Percentiles rank a stretch among this genome's conserved stretches.
phyloP scores from a whole-genome alignment of 1,139 yeast genomes.

The Debaryomycetaceae sp. region DNA sequence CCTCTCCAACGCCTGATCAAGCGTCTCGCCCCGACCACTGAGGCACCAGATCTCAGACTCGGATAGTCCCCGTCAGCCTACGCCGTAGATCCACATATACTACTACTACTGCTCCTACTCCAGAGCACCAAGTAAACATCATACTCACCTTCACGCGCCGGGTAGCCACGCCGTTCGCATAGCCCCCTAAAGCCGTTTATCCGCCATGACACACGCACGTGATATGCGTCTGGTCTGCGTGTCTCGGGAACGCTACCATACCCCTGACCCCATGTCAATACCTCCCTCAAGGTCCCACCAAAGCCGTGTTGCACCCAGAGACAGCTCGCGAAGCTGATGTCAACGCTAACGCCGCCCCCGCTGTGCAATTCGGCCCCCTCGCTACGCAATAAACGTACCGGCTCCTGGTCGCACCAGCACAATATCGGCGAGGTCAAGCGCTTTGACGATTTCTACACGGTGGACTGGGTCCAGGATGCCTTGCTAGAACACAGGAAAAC shows the following conservation, averaged over 20 bases:
- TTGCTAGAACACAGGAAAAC: conserved; percentile 40
- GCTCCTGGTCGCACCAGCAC: conserved; percentile 30
- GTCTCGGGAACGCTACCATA: not conserved
- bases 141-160: too few relatives aligned
- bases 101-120: too few relatives aligned
- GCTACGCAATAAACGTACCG: conserved; percentile 19
- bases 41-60: too few relatives aligned
- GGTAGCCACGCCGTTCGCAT: too few relatives aligned
- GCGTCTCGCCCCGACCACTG: too few relatives aligned
- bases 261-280: not conserved
- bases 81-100: too few relatives aligned
- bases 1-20: too few relatives aligned
- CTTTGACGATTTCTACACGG: conserved; percentile 54
- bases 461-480: conserved; percentile 83
- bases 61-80: too few relatives aligned
- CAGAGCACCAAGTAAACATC: too few relatives aligned
- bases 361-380: not conserved
- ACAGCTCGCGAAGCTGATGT: not conserved
- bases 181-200: too few relatives aligned
- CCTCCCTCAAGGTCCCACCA: not conserved
- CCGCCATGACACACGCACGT: too few relatives aligned
- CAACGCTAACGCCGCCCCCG: not conserved
- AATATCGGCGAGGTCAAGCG: conserved; percentile 25
- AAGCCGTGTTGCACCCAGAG: not conserved
- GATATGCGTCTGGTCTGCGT: too few relatives aligned